phyloP scores from a whole-genome alignment of 768 basidiomycete species.

The Agrocybe praecox region DNA sequence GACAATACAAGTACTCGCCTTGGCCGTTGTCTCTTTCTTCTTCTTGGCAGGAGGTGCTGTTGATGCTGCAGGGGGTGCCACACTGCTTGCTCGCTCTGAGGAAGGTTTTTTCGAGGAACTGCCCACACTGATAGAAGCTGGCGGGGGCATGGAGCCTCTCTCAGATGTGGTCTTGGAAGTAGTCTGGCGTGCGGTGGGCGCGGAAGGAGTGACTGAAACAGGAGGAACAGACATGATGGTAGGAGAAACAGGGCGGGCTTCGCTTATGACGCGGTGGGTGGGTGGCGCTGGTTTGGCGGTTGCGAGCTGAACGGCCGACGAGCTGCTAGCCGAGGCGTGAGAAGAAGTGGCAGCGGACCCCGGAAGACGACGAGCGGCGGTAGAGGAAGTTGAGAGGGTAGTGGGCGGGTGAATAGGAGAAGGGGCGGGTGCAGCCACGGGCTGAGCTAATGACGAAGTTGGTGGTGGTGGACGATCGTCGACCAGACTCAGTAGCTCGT shows the following conservation, averaged over 20 bases:
- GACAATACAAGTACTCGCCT: conserved; percentile 30
- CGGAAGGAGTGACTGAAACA: conserved; percentile 11
- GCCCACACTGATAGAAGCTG: conserved; percentile 24
- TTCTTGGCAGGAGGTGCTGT: conserved; percentile 30
- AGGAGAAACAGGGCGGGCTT: conserved; percentile 15
- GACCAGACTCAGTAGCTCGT: conserved; percentile 71
- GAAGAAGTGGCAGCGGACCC: conserved; percentile 17
- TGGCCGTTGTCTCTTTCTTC: conserved; percentile 42
- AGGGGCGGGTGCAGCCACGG: background rate
- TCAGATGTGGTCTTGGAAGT: conserved; percentile 36
- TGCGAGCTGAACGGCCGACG: conserved; percentile 2
- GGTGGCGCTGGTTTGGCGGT: conserved; percentile 4
- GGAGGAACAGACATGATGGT: conserved; percentile 14
- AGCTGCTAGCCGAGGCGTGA: conserved; percentile 11
- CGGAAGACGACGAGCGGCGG: conserved; percentile 16
- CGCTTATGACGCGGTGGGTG: conserved; percentile 14
- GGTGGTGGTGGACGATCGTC: conserved; percentile 43
- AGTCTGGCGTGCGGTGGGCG: conserved; percentile 14
- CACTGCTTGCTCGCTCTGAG: conserved; percentile 21
- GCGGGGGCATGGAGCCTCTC: conserved; percentile 65
- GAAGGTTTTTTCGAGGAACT: conserved; percentile 20
- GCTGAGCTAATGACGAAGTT: background rate
- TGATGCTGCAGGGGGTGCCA: conserved; percentile 6
- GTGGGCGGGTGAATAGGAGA: background rate
- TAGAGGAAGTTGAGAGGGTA: background rate